Evolutionary conservation across 2,329 filamentous ascomycete species (phyloP).

Genomic region (Podosphaera aphanis): DNA sequence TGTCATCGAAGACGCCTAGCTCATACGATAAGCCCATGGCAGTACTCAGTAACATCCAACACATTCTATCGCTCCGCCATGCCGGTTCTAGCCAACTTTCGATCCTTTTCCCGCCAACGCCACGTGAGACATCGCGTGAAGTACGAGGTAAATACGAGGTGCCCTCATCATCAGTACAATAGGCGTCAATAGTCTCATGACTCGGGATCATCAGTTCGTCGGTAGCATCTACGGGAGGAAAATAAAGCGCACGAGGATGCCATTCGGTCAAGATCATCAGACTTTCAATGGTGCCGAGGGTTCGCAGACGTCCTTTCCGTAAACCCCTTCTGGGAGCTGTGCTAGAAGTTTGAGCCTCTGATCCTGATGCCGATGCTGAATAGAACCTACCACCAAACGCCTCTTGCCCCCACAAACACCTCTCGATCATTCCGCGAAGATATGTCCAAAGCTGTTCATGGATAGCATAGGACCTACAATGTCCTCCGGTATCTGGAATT

Average conservation of each 20-base stretch:
- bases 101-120: conserved; percentile 62
- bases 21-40: conserved; percentile 80
- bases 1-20: conserved; percentile 82
- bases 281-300: conserved; percentile 82
- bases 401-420: conserved; percentile 87
- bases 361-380: conserved; percentile 33
- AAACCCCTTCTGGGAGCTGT: conserved; percentile 48
- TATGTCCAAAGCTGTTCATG: conserved; percentile 93
- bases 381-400: conserved; percentile 78
- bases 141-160: conserved; percentile 18
- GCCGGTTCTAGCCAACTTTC: conserved; percentile 93
- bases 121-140: too few species aligned
- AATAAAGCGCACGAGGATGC: conserved; percentile 86
- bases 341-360: conserved; percentile 37
- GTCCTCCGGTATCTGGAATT: conserved; percentile 55
- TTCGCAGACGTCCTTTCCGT: conserved; percentile 58
- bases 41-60: conserved; percentile 89
- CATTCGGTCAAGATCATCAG: conserved; percentile 87
- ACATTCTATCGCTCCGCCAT: conserved; percentile 87
- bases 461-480: conserved; percentile 70
- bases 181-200: conserved; percentile 24
- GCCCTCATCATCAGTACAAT: conserved; percentile 22
- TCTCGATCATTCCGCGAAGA: conserved; percentile 80
- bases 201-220: conserved; percentile 44
- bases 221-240: conserved; percentile 58